Conservation (phyloP, 345 rosid genomes). For the Salix brachista region DNA sequence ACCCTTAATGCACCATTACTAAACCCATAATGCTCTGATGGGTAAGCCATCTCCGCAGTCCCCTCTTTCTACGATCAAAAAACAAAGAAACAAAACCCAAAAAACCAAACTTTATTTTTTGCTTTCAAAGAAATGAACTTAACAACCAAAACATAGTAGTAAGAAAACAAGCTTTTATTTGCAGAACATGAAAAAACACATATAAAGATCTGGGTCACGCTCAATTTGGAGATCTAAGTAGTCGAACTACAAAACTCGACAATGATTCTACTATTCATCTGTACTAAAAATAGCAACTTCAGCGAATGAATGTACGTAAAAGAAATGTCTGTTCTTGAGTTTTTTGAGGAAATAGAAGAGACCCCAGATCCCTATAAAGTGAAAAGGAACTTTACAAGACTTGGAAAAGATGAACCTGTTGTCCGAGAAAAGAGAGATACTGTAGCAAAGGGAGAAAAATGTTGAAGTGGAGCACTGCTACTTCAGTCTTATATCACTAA, state of each 20-base stretch:
- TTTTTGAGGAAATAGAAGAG: conserved; percentile 8
- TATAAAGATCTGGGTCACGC: background rate
- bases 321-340: background rate
- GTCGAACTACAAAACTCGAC: background rate
- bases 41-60: conserved; percentile 26
- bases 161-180: background rate
- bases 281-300: background rate
- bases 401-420: background rate
- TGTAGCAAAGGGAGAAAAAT: background rate
- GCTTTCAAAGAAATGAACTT: background rate
- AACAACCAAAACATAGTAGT: background rate
- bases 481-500: background rate
- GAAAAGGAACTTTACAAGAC: background rate
- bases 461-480: background rate
- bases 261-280: background rate
- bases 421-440: background rate
- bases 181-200: background rate
- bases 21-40: conserved; percentile 17
- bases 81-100: background rate
- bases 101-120: background rate
- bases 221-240: background rate
- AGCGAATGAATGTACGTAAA: background rate
- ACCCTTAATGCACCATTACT: conserved; percentile 25
- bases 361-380: conserved; percentile 27
- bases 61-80: background rate